Base-by-base conservation (phyloP, 2,329 filamentous ascomycete genomes). In the Scedosporium apiospermum region DNA sequence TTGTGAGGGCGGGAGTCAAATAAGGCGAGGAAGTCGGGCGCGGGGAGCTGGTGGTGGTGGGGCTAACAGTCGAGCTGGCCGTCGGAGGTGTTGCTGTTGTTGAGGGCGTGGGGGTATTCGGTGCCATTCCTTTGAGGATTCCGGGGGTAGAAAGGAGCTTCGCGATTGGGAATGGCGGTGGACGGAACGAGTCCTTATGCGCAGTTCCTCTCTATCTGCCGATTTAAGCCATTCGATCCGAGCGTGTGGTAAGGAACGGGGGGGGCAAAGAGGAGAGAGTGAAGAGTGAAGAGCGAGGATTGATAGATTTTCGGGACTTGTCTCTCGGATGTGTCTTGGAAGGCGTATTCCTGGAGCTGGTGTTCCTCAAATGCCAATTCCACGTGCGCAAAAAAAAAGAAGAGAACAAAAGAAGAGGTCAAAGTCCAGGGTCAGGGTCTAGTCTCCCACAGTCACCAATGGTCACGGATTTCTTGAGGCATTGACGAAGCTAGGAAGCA, bases 1-100 rank as follows among this genome's bases (percentile, higher is more conserved):
- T 75, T 34, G 73, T 76, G 70, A 77, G 72, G 26, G 74, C 72
- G 18, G 75, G 73, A 38, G 53, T 51, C 53, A 51, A n/a, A 23
- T n/a, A 14, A 6, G 61, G 34, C 18, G 61, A 14, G 9, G 6
- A 44, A 21, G 26, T 57, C 23, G 16, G 57, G 51, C 49, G n/a
- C 60, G 42, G 23, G 30, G 60, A 27, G 16, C 38, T 51, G 6
- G 59, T 62, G 10, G 34, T 26, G 51, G 57, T 21, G 26, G 61
- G 12, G 34, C 26, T 26, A 42, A 30, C 26, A 7, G 42, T 62
- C 51, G 61, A 58, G 51, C 10, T 26, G 59, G 55, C 12, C 26
- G 61, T 57, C n/a, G 61, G 61, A 26, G 53, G 6, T 16, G 34
- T 38, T 41, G 30, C 12, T n/a, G 58, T 41, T 5, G 60, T 23